Evolutionary conservation across 108 stramenopile genomes (phyloP), one percentile per base, ranked within the genome.

Genomic region (Seminavis robusta): DNA sequence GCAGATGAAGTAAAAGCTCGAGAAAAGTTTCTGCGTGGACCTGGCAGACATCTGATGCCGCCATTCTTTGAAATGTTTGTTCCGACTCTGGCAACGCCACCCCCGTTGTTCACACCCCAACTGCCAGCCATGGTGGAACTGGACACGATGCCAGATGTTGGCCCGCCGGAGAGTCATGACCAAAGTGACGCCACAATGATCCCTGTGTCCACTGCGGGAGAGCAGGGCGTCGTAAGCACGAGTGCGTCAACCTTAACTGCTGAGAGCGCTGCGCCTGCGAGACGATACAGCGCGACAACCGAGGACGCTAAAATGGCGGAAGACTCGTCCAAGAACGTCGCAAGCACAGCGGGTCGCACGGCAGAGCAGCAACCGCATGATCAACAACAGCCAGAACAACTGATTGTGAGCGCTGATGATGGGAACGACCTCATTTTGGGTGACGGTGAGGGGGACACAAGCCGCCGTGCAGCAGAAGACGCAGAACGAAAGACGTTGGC

Each of bases 41-140:
- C 89, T 20, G 89, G 85, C 16, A 61, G 83, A 25, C 85, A 87
- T 44, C 65, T 91, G 36, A 91, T 91, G 89, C 89, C 89, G 37
- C 73, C 83, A 8, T 91, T 91, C 44, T 91, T 80, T 69, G 85
- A 91, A 52, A 80, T 85, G 29, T 90, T 91, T 67, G 82, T 71
- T 21, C 89, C 89, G 1, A 91, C 89, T 17, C 59, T 91, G 29
- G 85, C 89, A 20, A 79, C 89, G n/a, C 81, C 85, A 9, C 89
- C 89, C 2, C 83, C 85, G 15, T 52, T 84, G 4, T 91, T 91
- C 66, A 80, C 85, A 33, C 85, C 85, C 9, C 85, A 84, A 62
- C 63, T 91, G 34, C 85, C 83, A 34, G 69, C 80, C 8, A 67
- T 85, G 68, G 61, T 79, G 41, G 88, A 90, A 57, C 38, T 86